Percentiles rank a stretch among this genome's conserved stretches.
phyloP scores from a whole-genome alignment of 768 basidiomycete species.

The Xerocomus brunneocitrinus region DNA sequence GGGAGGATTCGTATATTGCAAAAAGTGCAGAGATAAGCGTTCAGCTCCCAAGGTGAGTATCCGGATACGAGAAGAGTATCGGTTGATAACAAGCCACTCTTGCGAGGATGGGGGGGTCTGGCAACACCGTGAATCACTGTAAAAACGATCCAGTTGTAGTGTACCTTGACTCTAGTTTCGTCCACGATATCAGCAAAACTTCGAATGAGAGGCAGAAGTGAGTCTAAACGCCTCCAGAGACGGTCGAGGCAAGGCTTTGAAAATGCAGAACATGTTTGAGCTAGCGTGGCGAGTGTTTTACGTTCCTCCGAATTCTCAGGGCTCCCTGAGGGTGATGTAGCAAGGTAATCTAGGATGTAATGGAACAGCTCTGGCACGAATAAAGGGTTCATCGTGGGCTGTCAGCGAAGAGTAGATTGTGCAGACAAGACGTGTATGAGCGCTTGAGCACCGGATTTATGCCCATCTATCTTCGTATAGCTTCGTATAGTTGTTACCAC shows the following conservation, averaged over 20 bases:
- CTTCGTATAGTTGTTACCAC: no score
- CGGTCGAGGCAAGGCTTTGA: constrained; percentile 1
- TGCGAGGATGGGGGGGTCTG: not conserved
- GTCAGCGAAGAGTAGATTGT: no score
- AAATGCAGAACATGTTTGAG: not conserved
- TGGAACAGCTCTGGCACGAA: not conserved
- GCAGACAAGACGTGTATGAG: no score
- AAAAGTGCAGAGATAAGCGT: not conserved
- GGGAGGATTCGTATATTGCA: not conserved
- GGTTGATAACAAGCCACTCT: not conserved
- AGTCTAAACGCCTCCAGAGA: constrained; percentile 1
- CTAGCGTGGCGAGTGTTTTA: not conserved
- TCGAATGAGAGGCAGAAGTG: not conserved
- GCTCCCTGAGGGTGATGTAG: not conserved
- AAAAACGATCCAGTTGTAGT: not conserved
- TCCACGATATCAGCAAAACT: not conserved
- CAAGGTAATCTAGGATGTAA: not conserved
- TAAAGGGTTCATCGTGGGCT: not conserved
- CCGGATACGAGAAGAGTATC: not conserved
- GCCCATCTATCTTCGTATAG: no score
- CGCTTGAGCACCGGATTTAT: no score
- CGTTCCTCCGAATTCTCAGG: not conserved
- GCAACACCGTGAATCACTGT: not conserved
- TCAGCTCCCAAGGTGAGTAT: not conserved
- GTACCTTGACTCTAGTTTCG: not conserved